These are phyloP conservation scores for Aphanomyces cochlioides DNA, from an alignment of 352 stramenopile genomes.

Conservation along the genomic window DNA sequence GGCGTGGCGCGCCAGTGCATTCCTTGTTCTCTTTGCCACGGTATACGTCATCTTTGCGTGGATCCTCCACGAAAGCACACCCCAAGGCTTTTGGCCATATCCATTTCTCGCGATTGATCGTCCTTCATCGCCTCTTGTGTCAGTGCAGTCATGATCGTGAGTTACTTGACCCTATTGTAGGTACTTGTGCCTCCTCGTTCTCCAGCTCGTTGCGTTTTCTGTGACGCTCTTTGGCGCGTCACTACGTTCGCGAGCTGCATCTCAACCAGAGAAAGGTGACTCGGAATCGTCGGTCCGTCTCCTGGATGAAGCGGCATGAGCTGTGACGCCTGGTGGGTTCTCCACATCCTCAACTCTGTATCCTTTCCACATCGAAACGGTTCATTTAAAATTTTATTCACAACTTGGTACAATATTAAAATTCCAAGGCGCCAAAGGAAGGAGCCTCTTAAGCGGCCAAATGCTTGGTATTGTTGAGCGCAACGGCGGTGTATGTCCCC, in stretches of 20 bases:
- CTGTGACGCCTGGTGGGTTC: too few relatives aligned
- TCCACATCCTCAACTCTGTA: too few relatives aligned
- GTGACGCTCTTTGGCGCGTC: not conserved
- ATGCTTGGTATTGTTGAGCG: conserved; percentile 46
- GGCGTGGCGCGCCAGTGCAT: conserved; percentile 50
- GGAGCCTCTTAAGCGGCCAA: not conserved
- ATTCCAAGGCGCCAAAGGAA: too few relatives aligned
- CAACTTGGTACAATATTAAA: too few relatives aligned
- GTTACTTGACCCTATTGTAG: not conserved
- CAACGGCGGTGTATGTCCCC: conserved; percentile 51
- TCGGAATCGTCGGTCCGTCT: not conserved
- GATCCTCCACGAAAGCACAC: conserved; percentile 67
- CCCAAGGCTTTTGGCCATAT: conserved; percentile 73
- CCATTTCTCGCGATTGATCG: conserved; percentile 70
- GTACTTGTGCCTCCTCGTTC: conserved; percentile 4
- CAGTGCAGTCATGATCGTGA: conserved; percentile 32
- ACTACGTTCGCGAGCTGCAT: not conserved
- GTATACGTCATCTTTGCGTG: conserved; percentile 71
- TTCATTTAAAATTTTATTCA: too few relatives aligned
- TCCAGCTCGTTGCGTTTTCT: conserved; percentile 14
- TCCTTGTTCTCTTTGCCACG: conserved; percentile 59
- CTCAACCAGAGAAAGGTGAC: not conserved
- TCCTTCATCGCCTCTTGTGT: conserved; percentile 72
- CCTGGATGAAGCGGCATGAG: too few relatives aligned
- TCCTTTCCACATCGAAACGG: too few relatives aligned